Base-by-base conservation (phyloP, 371 early-diverging fungal genomes). In the Batrachochytrium dendrobatidis region DNA sequence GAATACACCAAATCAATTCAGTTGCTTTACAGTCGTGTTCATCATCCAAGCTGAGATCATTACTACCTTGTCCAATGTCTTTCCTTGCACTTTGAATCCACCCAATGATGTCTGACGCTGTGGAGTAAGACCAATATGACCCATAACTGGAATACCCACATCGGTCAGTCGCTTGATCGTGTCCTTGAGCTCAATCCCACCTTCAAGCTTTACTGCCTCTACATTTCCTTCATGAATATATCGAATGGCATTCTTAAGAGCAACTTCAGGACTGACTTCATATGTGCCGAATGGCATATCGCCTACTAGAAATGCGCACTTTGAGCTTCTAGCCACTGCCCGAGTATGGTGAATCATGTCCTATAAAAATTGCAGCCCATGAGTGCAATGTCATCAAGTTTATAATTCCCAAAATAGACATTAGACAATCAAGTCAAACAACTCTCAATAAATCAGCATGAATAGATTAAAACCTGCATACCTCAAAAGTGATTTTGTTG, bases 191-290 rank as follows among this genome's bases (percentile, higher is more conserved):
- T 92, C 92, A 1, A 48, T 58, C 18, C 95, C 98, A 15, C 93
- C 95, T 71, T 98, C 98, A 49, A 98, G 71, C 72, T 98, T 98
- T 32, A 98, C 90, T 3, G 92, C 92, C 74, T 95, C 96, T n/a
- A 83, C 86, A 49, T 86, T 76, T 24, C 90, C 95, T 67, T 97
- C 95, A 60, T 68, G 84, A 48, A 94, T 68, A 65, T 90, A 82
- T 3, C 92, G 83, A 55, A 92, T 79, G 1, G 93, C 82, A 28
- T 79, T 85, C 34, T 70, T 67, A 26, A 95, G 73, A 15, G 94
- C 94, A 31, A 86, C 78, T 34, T 81, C 76, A 4, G 88, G 79
- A 53, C 73, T 77, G 5, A 77, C 69, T 68, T 95, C 91, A 71
- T 92, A 97, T 15, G 90, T 80, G 25, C 97, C 97, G 75, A 89